Evolutionary conservation across 305 asterid species (phyloP), one percentile per base, ranked within the genome.

Genomic region (Plantago lanceolata): DNA sequence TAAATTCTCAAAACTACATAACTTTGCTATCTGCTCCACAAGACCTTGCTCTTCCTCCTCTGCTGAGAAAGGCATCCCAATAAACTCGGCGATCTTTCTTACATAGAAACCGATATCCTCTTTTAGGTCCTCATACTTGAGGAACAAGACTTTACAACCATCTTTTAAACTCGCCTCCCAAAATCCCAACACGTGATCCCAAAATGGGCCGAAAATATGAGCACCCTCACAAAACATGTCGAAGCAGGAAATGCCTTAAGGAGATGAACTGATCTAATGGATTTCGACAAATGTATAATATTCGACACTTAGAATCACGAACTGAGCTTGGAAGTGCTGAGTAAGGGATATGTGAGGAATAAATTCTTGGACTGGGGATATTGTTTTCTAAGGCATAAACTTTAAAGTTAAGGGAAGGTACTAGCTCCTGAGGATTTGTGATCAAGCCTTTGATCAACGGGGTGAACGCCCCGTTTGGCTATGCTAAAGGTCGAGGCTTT

Each of bases 101-200:
- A 40, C 60, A 26, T 21, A 9, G 6, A 24, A 17, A n/a, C 16
- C 15, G 1, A 45, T 20, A 19, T 65, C 69, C 28, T 40, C 71
- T 60, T 71, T 71, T 19, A 71, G 16, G 49, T 64, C 67, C 60
- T 71, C 75, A 9, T 64, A 71, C 43, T 64, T 71, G 18, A 72
- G 37, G 50, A 67, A 61, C 61, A 68, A 44, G 17, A 68, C 70
- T 52, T 63, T 73, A 2, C 19, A 31, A 17, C 73, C 57, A 59
- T 68, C 31, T 24, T 67, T 13, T 15, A 40, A 5, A 43, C 56
- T 59, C 0, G 57, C 73, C 0, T 63, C 28, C 69, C 69, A 67
- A 13, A 61, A 73, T 8, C 70, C 75, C 29, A 65, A 57, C 35
- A 69, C 51, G 16, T 74, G 75, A 17, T 66, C 69, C 79, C 72